Evolutionary conservation across 192 early-diverging fungal species (phyloP), one percentile per base, ranked within the genome.

Genomic region (Gigaspora rosea): DNA sequence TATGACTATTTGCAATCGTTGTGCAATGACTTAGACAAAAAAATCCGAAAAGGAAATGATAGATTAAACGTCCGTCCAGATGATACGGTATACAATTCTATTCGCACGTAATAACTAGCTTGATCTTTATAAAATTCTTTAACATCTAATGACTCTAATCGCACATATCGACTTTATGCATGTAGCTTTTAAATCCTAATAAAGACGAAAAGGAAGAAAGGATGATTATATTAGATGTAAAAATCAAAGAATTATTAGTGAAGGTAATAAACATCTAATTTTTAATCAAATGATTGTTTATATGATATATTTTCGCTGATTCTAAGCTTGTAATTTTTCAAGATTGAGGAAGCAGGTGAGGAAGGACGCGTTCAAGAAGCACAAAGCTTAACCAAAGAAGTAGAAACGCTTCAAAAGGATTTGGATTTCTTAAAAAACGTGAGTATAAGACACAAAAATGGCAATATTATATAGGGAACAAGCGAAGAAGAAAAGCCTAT

Each of bases 181-280:
- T n/a, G 20, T 74, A 90, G 78, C 85, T 87, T 49, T 78, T 86
- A 57, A 90, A 92, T 46, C 85, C 87, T 12, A 79, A 84, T 61
- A 90, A 88, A 76, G 94, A 93, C 51, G 93, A 95, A 79, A 89
- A 90, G 77, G 92, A 95, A 65, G 94, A 95, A 80, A 86, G 88
- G 62, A 89, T 91, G 36, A 90, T 94, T 51, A 88, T 95, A 65
- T 80, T 95, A 33, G 94, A 95, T 59, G 93, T 91, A 74, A 90
- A 93, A 50, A 92, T 94, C 75, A 91, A 92, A 74, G 87, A 87
- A 50, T 80, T 89, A 32, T 80, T 92, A 22, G 81, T 82, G 65
- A 86, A 88, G 79, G 83, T 85, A 80, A 63, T 27, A 16, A 11
- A 11, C 51, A 22, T n/a, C 4, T 46, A 11, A 41, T 16, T 46